Evolutionary conservation across 805 yeast genomes (phyloP).

Genomic region (Yamadazyma akitaensis): DNA sequence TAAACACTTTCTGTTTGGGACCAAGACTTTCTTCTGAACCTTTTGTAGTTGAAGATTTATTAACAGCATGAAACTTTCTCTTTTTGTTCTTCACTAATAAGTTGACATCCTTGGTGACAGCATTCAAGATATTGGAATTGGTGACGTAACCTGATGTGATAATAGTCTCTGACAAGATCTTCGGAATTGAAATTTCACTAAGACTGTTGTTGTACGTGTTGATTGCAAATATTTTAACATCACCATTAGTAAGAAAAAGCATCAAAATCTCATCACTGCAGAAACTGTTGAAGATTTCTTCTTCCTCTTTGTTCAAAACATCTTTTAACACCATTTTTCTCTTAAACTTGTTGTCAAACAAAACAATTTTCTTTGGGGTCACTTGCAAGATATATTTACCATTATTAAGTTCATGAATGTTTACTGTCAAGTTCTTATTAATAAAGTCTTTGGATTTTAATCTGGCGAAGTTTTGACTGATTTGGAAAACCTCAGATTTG

Average conservation of each 20-base stretch:
- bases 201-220: slow-evolving; percentile 38
- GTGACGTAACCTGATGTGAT: slow-evolving; percentile 69
- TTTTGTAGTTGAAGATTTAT: neutral
- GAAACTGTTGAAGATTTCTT: slow-evolving; percentile 60
- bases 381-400: slow-evolving; percentile 69
- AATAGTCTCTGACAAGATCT: slow-evolving; percentile 44
- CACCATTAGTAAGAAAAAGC: slow-evolving; percentile 67
- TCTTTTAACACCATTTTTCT: slow-evolving; percentile 47
- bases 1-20: slow-evolving; percentile 44
- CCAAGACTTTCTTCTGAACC: slow-evolving; percentile 13
- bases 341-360: slow-evolving; percentile 60
- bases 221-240: slow-evolving; percentile 51
- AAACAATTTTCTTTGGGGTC: slow-evolving; percentile 58
- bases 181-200: slow-evolving; percentile 36
- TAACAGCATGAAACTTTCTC: slow-evolving; percentile 22
- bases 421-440: slow-evolving; percentile 60
- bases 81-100: slow-evolving; percentile 24
- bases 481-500: slow-evolving; percentile 66
- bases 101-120: slow-evolving; percentile 28
- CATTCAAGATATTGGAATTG: slow-evolving; percentile 35
- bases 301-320: slow-evolving; percentile 20
- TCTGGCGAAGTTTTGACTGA: slow-evolving; percentile 58
- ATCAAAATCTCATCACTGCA: slow-evolving; percentile 61
- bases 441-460: slow-evolving; percentile 61
- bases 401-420: slow-evolving; percentile 56